A percentile compares a stretch with the other conserved stretches of the same genome.
Conservation (phyloP, 495 filamentous ascomycete genomes). For the Zalerion maritima region DNA sequence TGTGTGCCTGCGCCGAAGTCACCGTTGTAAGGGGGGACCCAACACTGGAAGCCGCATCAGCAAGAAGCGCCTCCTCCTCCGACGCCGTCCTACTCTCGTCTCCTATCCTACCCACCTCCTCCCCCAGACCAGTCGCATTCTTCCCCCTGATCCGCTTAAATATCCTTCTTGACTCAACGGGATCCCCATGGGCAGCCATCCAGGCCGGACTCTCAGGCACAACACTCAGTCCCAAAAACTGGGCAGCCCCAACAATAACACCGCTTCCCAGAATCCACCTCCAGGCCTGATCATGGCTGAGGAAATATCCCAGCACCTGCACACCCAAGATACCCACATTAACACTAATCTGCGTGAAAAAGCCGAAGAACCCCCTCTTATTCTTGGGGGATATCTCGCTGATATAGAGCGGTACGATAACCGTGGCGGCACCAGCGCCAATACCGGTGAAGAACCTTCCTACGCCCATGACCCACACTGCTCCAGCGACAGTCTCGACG, state of each 20-base stretch:
- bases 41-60: conserved; percentile 10
- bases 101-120: conserved; percentile 44
- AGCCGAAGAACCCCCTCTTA: conserved; percentile 73
- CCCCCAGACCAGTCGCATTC: conserved; percentile 50
- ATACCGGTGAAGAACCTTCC: conserved; percentile 72
- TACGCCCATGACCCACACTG: conserved; percentile 49
- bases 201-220: conserved; percentile 79
- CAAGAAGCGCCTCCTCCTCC: conserved; percentile 36
- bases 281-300: conserved; percentile 67
- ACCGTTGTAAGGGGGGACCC: conserved; percentile 8
- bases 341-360: conserved; percentile 84
- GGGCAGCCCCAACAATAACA: conserved; percentile 47
- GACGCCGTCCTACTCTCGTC: conserved; percentile 12
- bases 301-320: conserved; percentile 73
- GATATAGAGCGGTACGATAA: conserved; percentile 93
- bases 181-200: conserved; percentile 55
- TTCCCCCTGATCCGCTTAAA: conserved; percentile 63
- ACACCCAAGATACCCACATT: conserved; percentile 83
- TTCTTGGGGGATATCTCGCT: conserved; percentile 73
- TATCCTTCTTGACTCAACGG: conserved; percentile 43
- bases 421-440: conserved; percentile 72
- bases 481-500: conserved; percentile 53
- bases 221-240: conserved; percentile 50
- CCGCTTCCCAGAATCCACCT: conserved; percentile 66
- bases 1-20: conserved; percentile 32